phyloP scores from a whole-genome alignment of 164 flowering plant species.

The Nymphaea colorata region DNA sequence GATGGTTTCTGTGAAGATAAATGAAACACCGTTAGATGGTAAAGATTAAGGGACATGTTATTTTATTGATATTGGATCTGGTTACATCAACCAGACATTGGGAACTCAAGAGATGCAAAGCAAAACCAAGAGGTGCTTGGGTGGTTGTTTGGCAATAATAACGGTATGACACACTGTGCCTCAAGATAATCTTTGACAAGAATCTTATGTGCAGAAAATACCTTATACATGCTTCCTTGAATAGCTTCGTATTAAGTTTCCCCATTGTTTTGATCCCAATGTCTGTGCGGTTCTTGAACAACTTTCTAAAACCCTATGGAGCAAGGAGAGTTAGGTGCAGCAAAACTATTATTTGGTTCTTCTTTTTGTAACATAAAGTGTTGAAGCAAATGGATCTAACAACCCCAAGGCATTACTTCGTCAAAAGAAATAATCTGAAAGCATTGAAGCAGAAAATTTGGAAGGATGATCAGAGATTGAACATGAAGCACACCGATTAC shows the following conservation, averaged over 20 bases:
- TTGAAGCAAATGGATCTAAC: not conserved
- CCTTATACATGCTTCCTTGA: no score
- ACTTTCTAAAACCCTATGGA: conserved; percentile 44
- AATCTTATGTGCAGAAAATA: no score
- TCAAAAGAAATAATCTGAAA: not conserved
- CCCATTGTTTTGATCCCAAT: conserved; percentile 88
- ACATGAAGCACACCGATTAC: not conserved
- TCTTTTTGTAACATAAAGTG: not conserved
- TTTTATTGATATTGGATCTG: no score
- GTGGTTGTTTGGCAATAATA: no score
- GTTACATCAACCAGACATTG: no score
- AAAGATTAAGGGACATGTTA: no score
- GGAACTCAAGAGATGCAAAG: no score
- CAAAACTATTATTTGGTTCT: not conserved
- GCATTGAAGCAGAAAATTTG: not conserved
- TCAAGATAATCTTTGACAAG: no score
- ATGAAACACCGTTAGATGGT: no score
- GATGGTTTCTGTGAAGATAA: no score
- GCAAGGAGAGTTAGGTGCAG: not conserved
- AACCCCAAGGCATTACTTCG: not conserved
- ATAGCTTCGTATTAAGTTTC: conserved; percentile 44
- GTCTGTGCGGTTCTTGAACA: conserved; percentile 15
- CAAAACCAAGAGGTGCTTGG: no score
- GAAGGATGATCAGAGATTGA: not conserved
- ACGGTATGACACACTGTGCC: no score